A percentile compares a stretch with the other conserved stretches of the same genome.
Evolutionary conservation across 768 basidiomycete genomes (phyloP).

Genomic region (Lentinula sp.): DNA sequence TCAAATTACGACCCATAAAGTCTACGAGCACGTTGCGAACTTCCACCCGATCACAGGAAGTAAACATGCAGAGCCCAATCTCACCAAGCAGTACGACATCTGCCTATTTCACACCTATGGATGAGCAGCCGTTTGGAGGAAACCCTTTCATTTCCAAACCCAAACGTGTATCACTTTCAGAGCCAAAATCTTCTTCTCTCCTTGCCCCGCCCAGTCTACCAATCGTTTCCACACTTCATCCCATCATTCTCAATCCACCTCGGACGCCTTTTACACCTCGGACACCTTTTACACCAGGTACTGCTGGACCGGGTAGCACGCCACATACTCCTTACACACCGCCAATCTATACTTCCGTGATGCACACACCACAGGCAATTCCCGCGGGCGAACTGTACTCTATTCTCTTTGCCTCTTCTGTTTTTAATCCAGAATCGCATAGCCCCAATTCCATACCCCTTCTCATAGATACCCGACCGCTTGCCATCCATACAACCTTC

Average conservation of each 20-base stretch:
- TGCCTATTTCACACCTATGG: conserved; percentile 10
- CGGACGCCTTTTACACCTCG: conserved; percentile 9
- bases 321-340: conserved; percentile 11
- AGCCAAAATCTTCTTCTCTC: background rate
- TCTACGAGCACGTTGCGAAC: conserved; percentile 45
- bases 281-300: background rate
- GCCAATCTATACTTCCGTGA: conserved; percentile 12
- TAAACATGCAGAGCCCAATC: background rate
- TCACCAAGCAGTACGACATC: conserved; percentile 9
- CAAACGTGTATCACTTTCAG: background rate
- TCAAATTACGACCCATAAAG: conserved; percentile 72
- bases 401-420: conserved; percentile 39
- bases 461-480: conserved; percentile 78
- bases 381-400: conserved; percentile 40
- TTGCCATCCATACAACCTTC: conserved; percentile 54
- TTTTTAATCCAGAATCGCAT: conserved; percentile 15
- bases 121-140: background rate
- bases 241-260: background rate
- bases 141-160: background rate
- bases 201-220: conserved; percentile 10
- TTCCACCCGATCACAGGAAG: background rate
- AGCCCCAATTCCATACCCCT: conserved; percentile 34
- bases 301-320: background rate
- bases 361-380: conserved; percentile 23
- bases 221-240: conserved; percentile 10